Percentiles rank a stretch among this genome's conserved stretches.
phyloP scores from a whole-genome alignment of 75 land plant genomes.

The Cunninghamia lanceolata region DNA sequence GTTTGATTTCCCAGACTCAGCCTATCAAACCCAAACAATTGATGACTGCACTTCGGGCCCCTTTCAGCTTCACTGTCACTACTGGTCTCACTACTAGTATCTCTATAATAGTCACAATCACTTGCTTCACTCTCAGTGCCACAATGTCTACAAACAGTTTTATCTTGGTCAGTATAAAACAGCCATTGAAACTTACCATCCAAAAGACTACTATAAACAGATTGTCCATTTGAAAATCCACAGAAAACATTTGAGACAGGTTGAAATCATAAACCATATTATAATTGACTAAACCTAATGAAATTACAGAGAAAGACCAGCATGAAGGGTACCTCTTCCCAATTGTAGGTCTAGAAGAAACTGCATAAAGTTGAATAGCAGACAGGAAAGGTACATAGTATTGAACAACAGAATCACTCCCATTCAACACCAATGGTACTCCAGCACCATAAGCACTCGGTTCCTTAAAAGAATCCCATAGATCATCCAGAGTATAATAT shows the following conservation, averaged over 20 bases:
- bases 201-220: neutral
- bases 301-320: neutral
- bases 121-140: constrained; percentile 35
- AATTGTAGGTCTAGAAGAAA: constrained; percentile 11
- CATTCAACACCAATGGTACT: constrained; percentile 63
- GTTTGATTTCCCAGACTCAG: constrained; percentile 13
- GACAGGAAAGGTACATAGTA: constrained; percentile 86
- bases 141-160: neutral
- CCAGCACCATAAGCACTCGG: constrained; percentile 92
- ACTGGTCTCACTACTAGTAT: constrained; percentile 34
- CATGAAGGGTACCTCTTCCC: constrained; percentile 26
- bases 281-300: neutral
- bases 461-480: constrained; percentile 82
- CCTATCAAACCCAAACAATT: constrained; percentile 11
- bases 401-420: constrained; percentile 62
- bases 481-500: constrained; percentile 60
- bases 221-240: neutral
- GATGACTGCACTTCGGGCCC: neutral
- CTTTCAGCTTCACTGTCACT: constrained; percentile 42
- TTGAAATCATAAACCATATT: neutral
- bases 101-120: constrained; percentile 27
- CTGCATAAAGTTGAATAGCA: constrained; percentile 60
- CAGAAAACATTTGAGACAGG: neutral
- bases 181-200: neutral
- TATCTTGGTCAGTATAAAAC: neutral